Conservation (phyloP, 2,329 filamentous ascomycete species). For the Pseudogymnoascus sp. region DNA sequence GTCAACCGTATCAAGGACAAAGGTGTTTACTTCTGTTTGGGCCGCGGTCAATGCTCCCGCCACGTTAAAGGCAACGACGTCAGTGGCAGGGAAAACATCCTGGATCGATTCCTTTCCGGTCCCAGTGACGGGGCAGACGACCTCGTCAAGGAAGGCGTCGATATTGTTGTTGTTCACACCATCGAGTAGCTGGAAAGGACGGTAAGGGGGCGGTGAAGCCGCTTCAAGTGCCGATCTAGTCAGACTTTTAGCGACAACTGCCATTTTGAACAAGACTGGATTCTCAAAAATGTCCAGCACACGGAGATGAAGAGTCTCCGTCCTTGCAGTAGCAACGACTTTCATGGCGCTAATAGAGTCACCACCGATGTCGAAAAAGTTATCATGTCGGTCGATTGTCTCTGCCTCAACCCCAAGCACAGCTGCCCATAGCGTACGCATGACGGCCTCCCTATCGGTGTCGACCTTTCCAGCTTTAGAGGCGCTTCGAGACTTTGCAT, state of each 20-base stretch:
- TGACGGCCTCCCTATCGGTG: conserved; percentile 7
- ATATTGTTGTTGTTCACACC: conserved; percentile 28
- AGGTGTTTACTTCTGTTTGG: conserved; percentile 12
- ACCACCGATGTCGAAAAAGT: conserved; percentile 53
- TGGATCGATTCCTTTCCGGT: conserved; percentile 18
- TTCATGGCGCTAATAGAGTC: conserved; percentile 56
- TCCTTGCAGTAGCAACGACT: conserved; percentile 47
- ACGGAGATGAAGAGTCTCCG: conserved; percentile 40
- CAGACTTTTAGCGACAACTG: conserved; percentile 23
- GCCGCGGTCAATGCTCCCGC: conserved; percentile 14
- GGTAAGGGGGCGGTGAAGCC: too few relatives aligned
- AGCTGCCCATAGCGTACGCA: conserved; percentile 42
- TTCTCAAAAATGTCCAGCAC: conserved; percentile 47
- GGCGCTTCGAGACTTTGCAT: not conserved
- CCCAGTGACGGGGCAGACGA: conserved; percentile 11
- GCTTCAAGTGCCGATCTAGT: too few relatives aligned
- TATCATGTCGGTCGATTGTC: conserved; percentile 45
- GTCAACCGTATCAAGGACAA: not conserved
- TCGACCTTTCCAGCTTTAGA: conserved; percentile 16
- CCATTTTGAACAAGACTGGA: conserved; percentile 12
- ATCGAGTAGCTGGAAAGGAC: conserved; percentile 31
- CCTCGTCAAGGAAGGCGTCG: conserved; percentile 18
- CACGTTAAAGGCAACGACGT: not conserved
- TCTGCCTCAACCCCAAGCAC: conserved; percentile 38
- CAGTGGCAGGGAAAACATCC: conserved; percentile 27